A percentile compares a stretch with the other conserved stretches of the same genome.
Conservation (phyloP, 2,329 filamentous ascomycete species). For the Fusarium kyushuense region DNA sequence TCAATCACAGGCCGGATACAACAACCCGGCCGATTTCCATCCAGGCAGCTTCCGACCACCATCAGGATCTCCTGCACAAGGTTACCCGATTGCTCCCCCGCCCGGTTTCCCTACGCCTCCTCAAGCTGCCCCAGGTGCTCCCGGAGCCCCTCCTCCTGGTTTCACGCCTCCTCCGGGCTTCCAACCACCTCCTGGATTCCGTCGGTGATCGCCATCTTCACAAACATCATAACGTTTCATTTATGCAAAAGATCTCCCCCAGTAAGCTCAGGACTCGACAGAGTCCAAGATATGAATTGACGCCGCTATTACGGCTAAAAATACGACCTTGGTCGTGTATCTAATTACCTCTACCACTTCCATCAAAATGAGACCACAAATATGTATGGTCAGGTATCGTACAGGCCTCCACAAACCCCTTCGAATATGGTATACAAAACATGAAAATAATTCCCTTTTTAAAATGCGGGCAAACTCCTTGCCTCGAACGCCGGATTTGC, state of each 20-base stretch:
- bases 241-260: slow-evolving; percentile 22
- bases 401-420: slow-evolving; percentile 31
- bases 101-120: slow-evolving; percentile 57
- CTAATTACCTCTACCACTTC: slow-evolving; percentile 37
- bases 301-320: slow-evolving; percentile 30
- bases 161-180: slow-evolving; percentile 59
- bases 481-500: slow-evolving; percentile 44
- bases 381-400: slow-evolving; percentile 43
- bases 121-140: slow-evolving; percentile 50
- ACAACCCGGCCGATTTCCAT: slow-evolving; percentile 63
- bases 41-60: slow-evolving; percentile 58
- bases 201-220: slow-evolving; percentile 48
- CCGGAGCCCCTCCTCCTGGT: slow-evolving; percentile 56
- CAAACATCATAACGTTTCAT: slow-evolving; percentile 27
- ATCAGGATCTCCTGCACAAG: slow-evolving; percentile 53
- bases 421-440: slow-evolving; percentile 46
- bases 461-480: slow-evolving; percentile 43
- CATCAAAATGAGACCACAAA: slow-evolving; percentile 35
- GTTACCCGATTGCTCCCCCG: slow-evolving; percentile 56
- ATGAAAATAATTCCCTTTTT: slow-evolving; percentile 44
- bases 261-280: slow-evolving; percentile 34
- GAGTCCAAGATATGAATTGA: slow-evolving; percentile 31
- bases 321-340: slow-evolving; percentile 32
- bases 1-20: slow-evolving; percentile 59
- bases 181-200: slow-evolving; percentile 61